Base-by-base conservation (phyloP, 1,284 basidiomycete species). In the Microbotryomycetes sp. region DNA sequence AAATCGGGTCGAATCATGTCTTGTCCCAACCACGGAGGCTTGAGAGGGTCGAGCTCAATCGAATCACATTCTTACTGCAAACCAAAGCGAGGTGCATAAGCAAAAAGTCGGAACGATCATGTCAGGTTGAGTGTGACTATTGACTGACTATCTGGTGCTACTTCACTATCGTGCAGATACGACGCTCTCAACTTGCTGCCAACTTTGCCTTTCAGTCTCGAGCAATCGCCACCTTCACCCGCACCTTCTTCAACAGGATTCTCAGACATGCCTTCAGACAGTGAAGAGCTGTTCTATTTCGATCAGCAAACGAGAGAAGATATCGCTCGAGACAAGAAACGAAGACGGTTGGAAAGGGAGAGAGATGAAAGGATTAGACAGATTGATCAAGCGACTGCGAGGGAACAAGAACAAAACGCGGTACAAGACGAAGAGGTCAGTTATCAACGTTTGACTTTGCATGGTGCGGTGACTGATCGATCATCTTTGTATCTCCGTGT, bases 221-320 rank as follows among this genome's bases (percentile, higher is more conserved):
- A 32, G 14, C 3, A 49, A 12, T 23, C 49, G 49, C 30, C 45
- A 19, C 26, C 49, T 32, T 14, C 54, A 4, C 22, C 16, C 31
- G 28, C 54, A 28, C 28, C 25, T 26, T n/a, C n/a, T n/a, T n/a
- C 50, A 6, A 15, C 6, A 5, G 67, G 60, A 9, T 64, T 66
- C 67, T 49, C 50, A 15, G 49, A 64, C 56, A 62, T 68, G 49
- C 50, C 56, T 1, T 49, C 59, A 2, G 60, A 62, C 32, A 54
- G 57, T 51, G 67, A 68, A 36, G 67, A 68, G 26, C 46, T 58
- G 42, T 68, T 68, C 30, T 66, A 54, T 56, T 62, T 68, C 42
- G n/a, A 60, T 6, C 42, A 29, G 0, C 22, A 50, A 1, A 59
- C 60, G n/a, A 46, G 65, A 6, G 31, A 26, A 9, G 56, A 51